These are phyloP conservation scores for Acrodontium crateriforme DNA, from an alignment of 2,329 filamentous ascomycete genomes.

Conservation along the genomic window DNA sequence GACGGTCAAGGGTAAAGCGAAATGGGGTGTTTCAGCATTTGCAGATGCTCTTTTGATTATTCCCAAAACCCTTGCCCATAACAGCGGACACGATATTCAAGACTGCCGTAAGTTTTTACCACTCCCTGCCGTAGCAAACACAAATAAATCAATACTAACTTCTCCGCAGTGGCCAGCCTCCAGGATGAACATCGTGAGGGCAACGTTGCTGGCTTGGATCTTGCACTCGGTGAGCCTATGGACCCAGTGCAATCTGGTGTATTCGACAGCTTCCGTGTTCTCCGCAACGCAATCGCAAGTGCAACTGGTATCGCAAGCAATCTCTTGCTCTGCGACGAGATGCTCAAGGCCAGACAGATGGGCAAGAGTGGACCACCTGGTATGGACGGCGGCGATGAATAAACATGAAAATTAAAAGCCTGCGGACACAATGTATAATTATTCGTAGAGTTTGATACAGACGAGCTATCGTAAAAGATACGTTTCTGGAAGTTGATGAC, in stretches of 20 bases:
- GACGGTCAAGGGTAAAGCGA: conserved; percentile 93
- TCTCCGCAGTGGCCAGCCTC: conserved; percentile 57
- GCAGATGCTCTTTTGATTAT: conserved; percentile 90
- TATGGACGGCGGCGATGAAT: conserved; percentile 11
- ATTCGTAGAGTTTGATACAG: no score
- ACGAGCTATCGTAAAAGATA: no score
- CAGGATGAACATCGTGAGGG: conserved; percentile 79
- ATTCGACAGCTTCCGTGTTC: conserved; percentile 88
- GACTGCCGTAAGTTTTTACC: conserved; percentile 59
- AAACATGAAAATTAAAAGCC: background rate
- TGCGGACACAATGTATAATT: no score
- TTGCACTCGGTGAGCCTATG: conserved; percentile 83
- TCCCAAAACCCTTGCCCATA: conserved; percentile 92
- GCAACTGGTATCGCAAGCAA: conserved; percentile 93
- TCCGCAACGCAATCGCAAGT: conserved; percentile 86
- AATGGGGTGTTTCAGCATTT: conserved; percentile 89
- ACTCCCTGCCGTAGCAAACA: background rate
- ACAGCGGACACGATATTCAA: conserved; percentile 92
- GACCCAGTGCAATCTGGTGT: conserved; percentile 85
- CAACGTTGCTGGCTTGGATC: conserved; percentile 72
- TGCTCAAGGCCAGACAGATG: conserved; percentile 98
- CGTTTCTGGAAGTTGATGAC: no score
- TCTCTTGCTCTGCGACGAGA: conserved; percentile 85
- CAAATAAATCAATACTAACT: conserved; percentile 1
- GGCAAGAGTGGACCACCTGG: conserved; percentile 26